Evolutionary conservation across 305 asterid species (phyloP), one percentile per base, ranked within the genome.

Genomic region (Fraxinus floribunda): DNA sequence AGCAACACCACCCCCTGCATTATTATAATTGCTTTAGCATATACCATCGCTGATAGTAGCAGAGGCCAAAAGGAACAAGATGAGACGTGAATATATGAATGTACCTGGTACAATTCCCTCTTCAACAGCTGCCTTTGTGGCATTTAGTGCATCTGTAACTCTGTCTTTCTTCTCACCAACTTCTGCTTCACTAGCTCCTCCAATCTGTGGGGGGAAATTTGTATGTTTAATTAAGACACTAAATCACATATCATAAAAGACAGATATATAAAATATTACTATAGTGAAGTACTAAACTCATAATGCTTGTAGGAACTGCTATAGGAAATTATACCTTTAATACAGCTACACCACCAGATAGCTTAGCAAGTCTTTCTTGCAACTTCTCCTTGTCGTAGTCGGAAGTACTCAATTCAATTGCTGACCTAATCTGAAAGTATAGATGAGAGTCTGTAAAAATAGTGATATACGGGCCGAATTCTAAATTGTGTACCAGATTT

Each of bases 271-370:
- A 64, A 64, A 64, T 8, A 9, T 9, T 22, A 24, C 72, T 7
- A 8, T 2, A 60, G n/a, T 24, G 0, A 0, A 64, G 68, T 24
- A 13, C 30, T 24, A 20, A 32, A 44, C 24, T 9, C 32, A 16
- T 16, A 57, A 57, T n/a, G 22, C 62, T 68, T 71, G 77, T 10
- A 10, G 34, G 13, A 46, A 68, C 29, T 26, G 7, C 80, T 29
- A 49, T 32, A 80, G 34, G 52, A 15, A 41, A 39, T 18, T 74
- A 79, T n/a, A 92, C 96, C 92, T 92, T 92, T 77, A 92, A 76
- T n/a, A 92, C 97, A 79, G 93, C 97, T 57, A 91, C 93, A 82
- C 97, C 97, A 83, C 97, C 96, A 29, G 93, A 90, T 39, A 92
- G 90, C 83, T 90, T 91, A 77, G 94, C 93, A 6, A 91, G 89